These are phyloP conservation scores for Backusella psychrophila DNA, from an alignment of 192 early-diverging fungal species.

Conservation along the genomic window DNA sequence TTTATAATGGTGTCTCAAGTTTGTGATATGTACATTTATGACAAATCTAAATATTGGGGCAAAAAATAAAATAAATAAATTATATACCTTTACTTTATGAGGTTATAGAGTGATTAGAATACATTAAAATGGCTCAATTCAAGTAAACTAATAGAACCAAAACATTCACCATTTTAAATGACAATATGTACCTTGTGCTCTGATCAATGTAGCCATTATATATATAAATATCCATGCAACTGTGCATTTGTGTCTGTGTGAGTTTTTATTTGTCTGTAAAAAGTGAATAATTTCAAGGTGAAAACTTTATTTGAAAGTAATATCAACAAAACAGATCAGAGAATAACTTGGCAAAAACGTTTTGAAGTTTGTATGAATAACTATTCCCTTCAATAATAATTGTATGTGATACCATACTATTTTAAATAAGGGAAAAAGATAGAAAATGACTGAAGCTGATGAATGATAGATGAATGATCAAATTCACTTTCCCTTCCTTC, in stretches of 20 bases:
- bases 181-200: neutral
- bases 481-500: neutral
- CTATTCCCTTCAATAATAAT: neutral
- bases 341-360: neutral
- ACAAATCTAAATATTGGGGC: neutral
- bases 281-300: neutral
- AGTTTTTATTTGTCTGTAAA: neutral
- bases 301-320: neutral
- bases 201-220: neutral
- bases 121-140: neutral
- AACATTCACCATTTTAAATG: neutral
- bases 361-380: neutral
- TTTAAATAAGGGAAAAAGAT: neutral
- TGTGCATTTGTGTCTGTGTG: neutral
- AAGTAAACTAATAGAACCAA: neutral
- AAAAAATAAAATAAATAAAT: neutral
- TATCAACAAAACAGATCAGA: neutral
- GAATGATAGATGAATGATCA: neutral
- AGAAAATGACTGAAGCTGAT: too few relatives aligned
- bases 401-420: neutral
- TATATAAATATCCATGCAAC: neutral
- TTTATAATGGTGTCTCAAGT: neutral
- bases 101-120: neutral
- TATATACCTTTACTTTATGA: too few relatives aligned
- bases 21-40: neutral